phyloP scores from a whole-genome alignment of 179 eudicot species.

The Amaranthus tricolor region DNA sequence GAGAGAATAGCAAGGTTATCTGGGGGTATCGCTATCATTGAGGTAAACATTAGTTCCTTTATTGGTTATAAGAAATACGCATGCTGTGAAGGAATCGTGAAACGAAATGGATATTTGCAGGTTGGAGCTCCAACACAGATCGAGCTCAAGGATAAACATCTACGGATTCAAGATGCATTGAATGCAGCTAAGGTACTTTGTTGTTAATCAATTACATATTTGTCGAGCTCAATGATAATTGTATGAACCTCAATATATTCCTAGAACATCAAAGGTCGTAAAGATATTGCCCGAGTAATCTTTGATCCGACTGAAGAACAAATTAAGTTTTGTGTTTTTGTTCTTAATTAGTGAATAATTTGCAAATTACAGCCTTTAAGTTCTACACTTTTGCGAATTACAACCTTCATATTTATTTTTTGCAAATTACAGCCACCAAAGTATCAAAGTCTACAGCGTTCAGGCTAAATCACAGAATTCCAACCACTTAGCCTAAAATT shows the following conservation, averaged over 20 bases:
- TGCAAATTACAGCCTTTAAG: too few relatives aligned
- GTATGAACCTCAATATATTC: not conserved
- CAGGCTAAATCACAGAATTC: too few relatives aligned
- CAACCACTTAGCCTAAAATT: too few relatives aligned
- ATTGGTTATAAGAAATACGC: not conserved
- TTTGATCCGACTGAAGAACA: not conserved
- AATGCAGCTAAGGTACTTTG: slow-evolving; percentile 79
- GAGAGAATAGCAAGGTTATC: slow-evolving; percentile 87
- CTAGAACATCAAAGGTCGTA: not conserved
- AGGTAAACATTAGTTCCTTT: slow-evolving; percentile 40
- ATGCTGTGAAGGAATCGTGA: not conserved
- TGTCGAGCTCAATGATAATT: not conserved
- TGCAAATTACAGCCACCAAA: too few relatives aligned
- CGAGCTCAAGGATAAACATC: slow-evolving; percentile 80
- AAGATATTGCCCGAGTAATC: not conserved
- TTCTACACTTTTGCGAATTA: too few relatives aligned
- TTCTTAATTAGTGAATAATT: not conserved
- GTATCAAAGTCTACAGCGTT: too few relatives aligned
- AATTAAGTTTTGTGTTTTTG: not conserved
- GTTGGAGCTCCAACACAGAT: slow-evolving; percentile 91
- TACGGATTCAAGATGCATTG: slow-evolving; percentile 80
- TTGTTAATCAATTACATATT: not conserved
- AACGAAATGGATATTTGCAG: slow-evolving; percentile 27
- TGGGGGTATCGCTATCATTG: slow-evolving; percentile 87
- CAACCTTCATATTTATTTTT: too few relatives aligned